phyloP scores from a whole-genome alignment of 2,329 filamentous ascomycete species.

The Daldinia sp. region DNA sequence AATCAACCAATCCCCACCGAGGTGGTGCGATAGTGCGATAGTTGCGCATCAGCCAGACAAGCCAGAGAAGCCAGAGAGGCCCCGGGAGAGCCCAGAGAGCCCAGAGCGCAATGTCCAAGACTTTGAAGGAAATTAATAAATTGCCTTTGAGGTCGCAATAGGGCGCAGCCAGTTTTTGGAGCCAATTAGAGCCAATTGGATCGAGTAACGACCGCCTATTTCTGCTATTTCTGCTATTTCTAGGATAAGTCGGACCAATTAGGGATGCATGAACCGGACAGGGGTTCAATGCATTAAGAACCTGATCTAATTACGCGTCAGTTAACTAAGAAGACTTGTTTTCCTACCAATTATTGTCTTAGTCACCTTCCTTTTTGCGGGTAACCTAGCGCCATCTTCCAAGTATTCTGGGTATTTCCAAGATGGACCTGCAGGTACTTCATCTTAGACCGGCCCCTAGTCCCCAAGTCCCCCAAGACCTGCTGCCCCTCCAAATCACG shows the following conservation, averaged over 20 bases:
- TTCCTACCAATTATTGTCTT: slow-evolving; percentile 9
- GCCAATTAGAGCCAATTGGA: slow-evolving; percentile 36
- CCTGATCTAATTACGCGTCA: slow-evolving; percentile 40
- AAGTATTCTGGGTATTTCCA: slow-evolving; percentile 28
- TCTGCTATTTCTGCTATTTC: too few species aligned
- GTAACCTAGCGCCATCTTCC: slow-evolving; percentile 14
- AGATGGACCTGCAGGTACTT: slow-evolving; percentile 33
- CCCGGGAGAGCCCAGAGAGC: slow-evolving; percentile 12
- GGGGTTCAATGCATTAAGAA: slow-evolving; percentile 34
- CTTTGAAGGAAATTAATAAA: slow-evolving; percentile 33
- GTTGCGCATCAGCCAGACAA: slow-evolving; percentile 18
- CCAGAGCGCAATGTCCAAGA: slow-evolving; percentile 19
- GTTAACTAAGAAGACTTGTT: slow-evolving; percentile 35
- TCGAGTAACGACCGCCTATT: slow-evolving; percentile 14
- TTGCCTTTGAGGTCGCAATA: slow-evolving; percentile 33
- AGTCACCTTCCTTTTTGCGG: slow-evolving; percentile 34
- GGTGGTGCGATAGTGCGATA: slow-evolving; percentile 29
- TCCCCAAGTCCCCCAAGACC: slow-evolving; percentile 5
- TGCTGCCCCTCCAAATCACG: slow-evolving; percentile 34
- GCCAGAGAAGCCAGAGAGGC: too few species aligned
- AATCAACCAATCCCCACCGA: slow-evolving; percentile 15
- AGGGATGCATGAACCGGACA: slow-evolving; percentile 22
- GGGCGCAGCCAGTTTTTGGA: slow-evolving; percentile 36
- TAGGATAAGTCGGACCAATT: slow-evolving; percentile 38
- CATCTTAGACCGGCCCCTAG: slow-evolving; percentile 33